These are phyloP conservation scores for Bruguiera gymnorhiza DNA, from an alignment of 345 rosid genomes.

Conservation along the genomic window DNA sequence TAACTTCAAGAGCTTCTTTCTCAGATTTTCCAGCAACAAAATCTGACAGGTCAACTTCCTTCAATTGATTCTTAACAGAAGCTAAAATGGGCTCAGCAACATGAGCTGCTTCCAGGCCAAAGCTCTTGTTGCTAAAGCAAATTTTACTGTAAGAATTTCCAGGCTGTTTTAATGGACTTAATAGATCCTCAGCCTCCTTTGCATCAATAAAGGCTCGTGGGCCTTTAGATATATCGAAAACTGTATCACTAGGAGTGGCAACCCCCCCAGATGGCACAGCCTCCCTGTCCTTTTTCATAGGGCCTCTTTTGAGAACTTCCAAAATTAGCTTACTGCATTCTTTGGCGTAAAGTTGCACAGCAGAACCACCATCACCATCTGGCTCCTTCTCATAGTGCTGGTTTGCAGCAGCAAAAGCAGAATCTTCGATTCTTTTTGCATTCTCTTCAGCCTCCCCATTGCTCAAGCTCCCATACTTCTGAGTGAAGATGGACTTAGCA, in stretches of 20 bases:
- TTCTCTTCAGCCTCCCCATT: constrained; percentile 70
- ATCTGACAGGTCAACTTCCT: constrained; percentile 85
- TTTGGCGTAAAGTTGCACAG: constrained; percentile 93
- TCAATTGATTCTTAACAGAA: constrained; percentile 68
- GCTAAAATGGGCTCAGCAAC: constrained; percentile 73
- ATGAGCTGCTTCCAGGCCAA: constrained; percentile 71
- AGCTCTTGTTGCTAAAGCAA: constrained; percentile 92
- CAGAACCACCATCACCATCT: constrained; percentile 92
- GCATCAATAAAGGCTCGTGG: constrained; percentile 68
- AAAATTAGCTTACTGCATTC: constrained; percentile 83
- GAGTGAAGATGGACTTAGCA: constrained; percentile 71
- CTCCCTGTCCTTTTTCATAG: constrained; percentile 27
- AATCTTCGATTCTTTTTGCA: constrained; percentile 74
- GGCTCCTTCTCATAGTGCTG: constrained; percentile 84
- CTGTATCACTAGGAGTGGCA: constrained; percentile 32
- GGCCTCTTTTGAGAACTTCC: constrained; percentile 76
- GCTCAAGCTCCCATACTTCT: constrained; percentile 70
- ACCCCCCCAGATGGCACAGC: constrained; percentile 28
- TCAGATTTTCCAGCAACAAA: constrained; percentile 88
- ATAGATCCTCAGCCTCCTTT: constrained; percentile 71
- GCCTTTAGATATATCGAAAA: constrained; percentile 79
- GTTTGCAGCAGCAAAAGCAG: constrained; percentile 53
- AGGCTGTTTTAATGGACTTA: constrained; percentile 64
- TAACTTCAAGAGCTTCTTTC: constrained; percentile 82
- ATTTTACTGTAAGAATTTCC: constrained; percentile 73